Evolutionary conservation across 352 stramenopile species (phyloP), one percentile per base, ranked within the genome.

Genomic region (Pythium brachiatum): DNA sequence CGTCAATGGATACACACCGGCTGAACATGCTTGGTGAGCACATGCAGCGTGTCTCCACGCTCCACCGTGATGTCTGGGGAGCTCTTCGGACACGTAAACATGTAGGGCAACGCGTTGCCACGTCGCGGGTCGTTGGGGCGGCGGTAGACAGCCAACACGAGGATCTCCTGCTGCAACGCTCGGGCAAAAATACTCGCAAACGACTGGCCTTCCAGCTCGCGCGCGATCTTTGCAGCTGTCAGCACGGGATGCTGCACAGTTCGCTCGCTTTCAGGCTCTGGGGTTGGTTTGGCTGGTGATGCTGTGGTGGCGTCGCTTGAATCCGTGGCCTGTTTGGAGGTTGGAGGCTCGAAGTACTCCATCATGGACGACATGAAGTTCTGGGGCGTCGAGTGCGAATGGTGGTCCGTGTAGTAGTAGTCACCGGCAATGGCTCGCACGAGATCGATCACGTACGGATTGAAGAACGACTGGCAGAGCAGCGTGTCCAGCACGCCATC

Each of bases 401-500:
- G 62, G 66, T 77, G 69, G 57, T 76, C 67, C 1, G 66, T 60
- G 61, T 64, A 60, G 67, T 77, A 73, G 60, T 77, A 77, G 60
- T 81, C 67, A 3, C 80, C 78, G 13, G 73, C 66, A 20, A 90
- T 69, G 11, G 75, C 73, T 2, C 73, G 75, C 21, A 88, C 69
- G 34, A 90, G 64, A 50, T 87, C 75, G 56, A 85, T 79, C 48
- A 75, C 70, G 62, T 90, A 90, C 59, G 78, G 78, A 47, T 88
- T 90, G 66, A 88, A 87, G 67, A 88, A 90, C 23, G 81, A 83
- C 57, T 88, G 78, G 52, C 81, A 89, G 11, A 89, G 71, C 53
- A 88, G 64, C 38, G 73, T 83, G 73, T 88, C 78, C 26, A 90
- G 66, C 15, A 83, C 72, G 38, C 66, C 79, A 55, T 86, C 78